These are phyloP conservation scores for Candida glucosophila DNA, from an alignment of 1,139 yeast species.

Conservation along the genomic window DNA sequence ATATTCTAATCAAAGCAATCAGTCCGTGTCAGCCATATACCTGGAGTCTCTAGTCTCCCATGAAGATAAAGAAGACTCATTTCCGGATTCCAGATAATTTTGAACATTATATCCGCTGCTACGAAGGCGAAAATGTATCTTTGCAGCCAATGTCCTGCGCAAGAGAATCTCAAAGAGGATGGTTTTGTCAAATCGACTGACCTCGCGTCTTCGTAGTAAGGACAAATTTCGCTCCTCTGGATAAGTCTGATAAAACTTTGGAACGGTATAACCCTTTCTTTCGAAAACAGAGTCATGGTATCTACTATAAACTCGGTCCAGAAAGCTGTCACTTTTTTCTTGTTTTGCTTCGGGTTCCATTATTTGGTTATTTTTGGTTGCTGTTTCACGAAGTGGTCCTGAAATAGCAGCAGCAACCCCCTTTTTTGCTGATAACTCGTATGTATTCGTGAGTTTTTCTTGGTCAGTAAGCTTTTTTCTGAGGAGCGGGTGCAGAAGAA, in stretches of 20 bases:
- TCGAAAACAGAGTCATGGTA: slow-evolving; percentile 24
- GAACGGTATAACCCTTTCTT: slow-evolving; percentile 13
- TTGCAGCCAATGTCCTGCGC: slow-evolving; percentile 37
- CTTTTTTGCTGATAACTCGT: slow-evolving; percentile 1
- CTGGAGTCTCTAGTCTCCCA: too few relatives aligned
- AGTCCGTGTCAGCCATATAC: too few relatives aligned
- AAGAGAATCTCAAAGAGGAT: slow-evolving; percentile 29
- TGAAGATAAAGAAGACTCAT: too few relatives aligned
- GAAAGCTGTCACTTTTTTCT: too few relatives aligned
- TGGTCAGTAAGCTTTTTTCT: not conserved
- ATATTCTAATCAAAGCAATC: too few relatives aligned
- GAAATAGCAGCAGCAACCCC: slow-evolving; percentile 8
- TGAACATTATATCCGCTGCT: too few relatives aligned
- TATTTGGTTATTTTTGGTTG: slow-evolving; percentile 9
- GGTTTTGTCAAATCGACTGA: slow-evolving; percentile 20
- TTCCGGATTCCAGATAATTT: too few relatives aligned
- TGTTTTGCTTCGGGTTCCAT: too few relatives aligned
- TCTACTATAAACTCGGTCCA: slow-evolving; percentile 14
- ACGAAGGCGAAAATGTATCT: too few relatives aligned
- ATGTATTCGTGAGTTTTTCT: not conserved
- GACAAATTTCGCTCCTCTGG: slow-evolving; percentile 19
- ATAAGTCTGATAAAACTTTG: slow-evolving; percentile 20
- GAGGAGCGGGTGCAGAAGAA: slow-evolving; percentile 1
- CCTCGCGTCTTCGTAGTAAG: not conserved
- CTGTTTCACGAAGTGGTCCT: slow-evolving; percentile 11